Conservation (phyloP, 345 rosid species). For the Rhodamnia argentea region DNA sequence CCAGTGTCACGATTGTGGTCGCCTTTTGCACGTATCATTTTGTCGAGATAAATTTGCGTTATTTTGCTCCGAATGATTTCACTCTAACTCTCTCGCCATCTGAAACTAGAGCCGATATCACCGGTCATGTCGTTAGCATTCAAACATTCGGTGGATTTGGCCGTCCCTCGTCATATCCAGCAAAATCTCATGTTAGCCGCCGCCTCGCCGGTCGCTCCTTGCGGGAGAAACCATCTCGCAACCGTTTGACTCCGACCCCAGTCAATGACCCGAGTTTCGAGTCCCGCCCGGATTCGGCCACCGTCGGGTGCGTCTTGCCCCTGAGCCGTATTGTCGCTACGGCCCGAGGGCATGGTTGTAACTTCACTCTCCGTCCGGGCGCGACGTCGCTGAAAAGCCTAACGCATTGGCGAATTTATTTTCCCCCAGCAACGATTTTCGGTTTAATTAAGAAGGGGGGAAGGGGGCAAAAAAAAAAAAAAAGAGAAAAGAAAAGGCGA, state of each 20-base stretch:
- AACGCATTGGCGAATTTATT: too few species aligned
- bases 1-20: rapidly evolving
- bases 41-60: background rate
- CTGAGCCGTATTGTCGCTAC: background rate
- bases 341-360: background rate
- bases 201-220: background rate
- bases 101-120: background rate
- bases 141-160: rapidly evolving
- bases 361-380: background rate
- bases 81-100: background rate
- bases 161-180: background rate
- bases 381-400: background rate
- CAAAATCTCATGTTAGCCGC: background rate
- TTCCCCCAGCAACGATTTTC: background rate
- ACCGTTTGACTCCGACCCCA: background rate
- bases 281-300: too few species aligned
- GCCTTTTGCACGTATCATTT: too few species aligned
- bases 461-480: too few species aligned
- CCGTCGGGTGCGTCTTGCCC: too few species aligned
- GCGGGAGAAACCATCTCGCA: background rate
- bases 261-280: background rate
- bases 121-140: background rate
- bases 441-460: background rate
- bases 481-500: rapidly evolving
- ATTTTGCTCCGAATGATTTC: background rate